These are phyloP conservation scores for Leccinum subrobustum DNA, from an alignment of 1,284 basidiomycete species.

Conservation along the genomic window DNA sequence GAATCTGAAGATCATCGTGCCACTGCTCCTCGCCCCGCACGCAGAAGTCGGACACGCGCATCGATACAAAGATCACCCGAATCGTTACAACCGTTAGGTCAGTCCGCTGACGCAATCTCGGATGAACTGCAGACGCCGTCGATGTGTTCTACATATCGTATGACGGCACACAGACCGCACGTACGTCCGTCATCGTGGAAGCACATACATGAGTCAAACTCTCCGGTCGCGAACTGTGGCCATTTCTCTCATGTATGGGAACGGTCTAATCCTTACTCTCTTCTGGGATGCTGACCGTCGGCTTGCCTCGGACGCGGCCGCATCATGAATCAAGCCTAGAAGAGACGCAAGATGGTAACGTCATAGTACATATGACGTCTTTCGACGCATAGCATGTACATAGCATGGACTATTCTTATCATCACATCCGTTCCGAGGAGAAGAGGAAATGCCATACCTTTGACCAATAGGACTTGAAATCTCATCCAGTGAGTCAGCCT, in stretches of 20 bases:
- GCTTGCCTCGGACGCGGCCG: too few relatives aligned
- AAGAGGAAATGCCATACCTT: too few relatives aligned
- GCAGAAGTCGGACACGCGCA: too few relatives aligned
- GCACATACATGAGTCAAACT: not conserved
- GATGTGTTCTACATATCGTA: not conserved
- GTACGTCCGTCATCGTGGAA: not conserved
- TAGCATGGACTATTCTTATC: not conserved
- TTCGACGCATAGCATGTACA: not conserved
- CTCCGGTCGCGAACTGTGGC: not conserved
- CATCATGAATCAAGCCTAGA: not conserved
- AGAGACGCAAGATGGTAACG: not conserved
- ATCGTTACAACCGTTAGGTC: not conserved
- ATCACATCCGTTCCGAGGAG: not conserved
- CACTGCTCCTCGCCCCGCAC: too few relatives aligned
- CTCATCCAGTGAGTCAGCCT: not conserved
- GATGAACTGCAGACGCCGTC: not conserved
- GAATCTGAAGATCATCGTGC: too few relatives aligned
- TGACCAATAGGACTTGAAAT: not conserved
- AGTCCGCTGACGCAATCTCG: not conserved
- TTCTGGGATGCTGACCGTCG: not conserved
- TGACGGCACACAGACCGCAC: not conserved
- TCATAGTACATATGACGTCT: not conserved
- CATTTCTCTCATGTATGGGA: not conserved
- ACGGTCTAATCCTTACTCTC: not conserved
- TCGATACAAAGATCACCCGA: too few relatives aligned